Base-by-base conservation (phyloP, 768 basidiomycete genomes). In the Boletus patriciae region DNA sequence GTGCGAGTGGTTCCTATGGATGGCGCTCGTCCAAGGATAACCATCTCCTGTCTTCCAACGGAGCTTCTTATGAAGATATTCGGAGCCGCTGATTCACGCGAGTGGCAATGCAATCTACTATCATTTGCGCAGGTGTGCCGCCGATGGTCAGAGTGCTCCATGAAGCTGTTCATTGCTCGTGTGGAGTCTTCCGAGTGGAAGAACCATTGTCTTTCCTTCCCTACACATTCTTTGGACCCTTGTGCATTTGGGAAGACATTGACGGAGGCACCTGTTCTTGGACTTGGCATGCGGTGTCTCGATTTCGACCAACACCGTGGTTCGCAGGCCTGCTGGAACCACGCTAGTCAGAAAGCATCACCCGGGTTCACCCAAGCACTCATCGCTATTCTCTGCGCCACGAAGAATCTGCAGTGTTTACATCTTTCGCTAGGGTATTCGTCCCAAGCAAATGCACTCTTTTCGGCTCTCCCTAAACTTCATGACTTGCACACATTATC, bases 51-150 rank as follows among this genome's bases (percentile, higher is more conserved):
- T 18, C 19, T 60, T 23, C 50, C 54, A 11, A 25, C 10, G 11
- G 60, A 59, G 19, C 12, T 61, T 16, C 36, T 59, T 4, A 1
- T 54, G 12, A 27, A 52, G 21, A 52, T 55, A 29, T 52, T 60
- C 15, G 41, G 49, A 6, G 21, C 3, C 18, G 4, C 3, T 16
- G n/a, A 47, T 19, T n/a, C 27, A 25, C 37, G 36, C 42, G 2
- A 25, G 25, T 61, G 58, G 54, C 37, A 60, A 38, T 10, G 25
- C 1, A 37, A 60, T 41, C 42, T 60, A 5, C 18, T 60, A 2
- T 55, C 50, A 5, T 48, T 44, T 36, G 50, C 58, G 16, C 58
- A 60, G 38, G 60, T 55, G 2, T 61, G 46, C 27, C 46, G 53
- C 25, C 18, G 36, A 19, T 61, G 60, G 60, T 61, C 45, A 8